phyloP scores from a whole-genome alignment of 208 protist genomes.

The Wallacemonas rigidus region DNA sequence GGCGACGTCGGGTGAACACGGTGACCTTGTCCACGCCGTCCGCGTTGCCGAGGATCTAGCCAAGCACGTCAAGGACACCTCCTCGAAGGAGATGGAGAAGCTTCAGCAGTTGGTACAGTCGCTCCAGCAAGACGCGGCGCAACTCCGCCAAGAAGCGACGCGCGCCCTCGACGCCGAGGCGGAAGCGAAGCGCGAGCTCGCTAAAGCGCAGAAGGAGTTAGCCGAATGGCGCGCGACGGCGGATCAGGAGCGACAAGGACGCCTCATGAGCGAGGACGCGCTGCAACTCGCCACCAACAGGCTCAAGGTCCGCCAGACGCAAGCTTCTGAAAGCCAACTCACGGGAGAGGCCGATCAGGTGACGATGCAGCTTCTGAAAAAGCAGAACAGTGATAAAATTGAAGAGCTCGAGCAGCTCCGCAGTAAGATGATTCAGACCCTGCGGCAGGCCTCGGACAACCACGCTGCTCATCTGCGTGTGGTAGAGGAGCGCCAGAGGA shows the following conservation, averaged over 20 bases:
- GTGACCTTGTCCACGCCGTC: slow-evolving; percentile 41
- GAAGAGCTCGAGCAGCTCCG: slow-evolving; percentile 77
- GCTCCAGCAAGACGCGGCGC: slow-evolving; percentile 10
- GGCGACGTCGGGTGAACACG: slow-evolving; percentile 29
- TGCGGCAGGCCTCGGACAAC: slow-evolving; percentile 71
- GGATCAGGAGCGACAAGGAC: slow-evolving; percentile 18
- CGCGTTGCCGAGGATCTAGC: slow-evolving; percentile 62
- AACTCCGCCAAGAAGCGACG: slow-evolving; percentile 40
- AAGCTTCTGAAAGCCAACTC: slow-evolving; percentile 35
- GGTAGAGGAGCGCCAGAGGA: slow-evolving; percentile 79
- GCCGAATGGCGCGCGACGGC: slow-evolving; percentile 22
- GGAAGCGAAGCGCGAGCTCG: slow-evolving; percentile 24
- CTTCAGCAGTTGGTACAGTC: slow-evolving; percentile 23
- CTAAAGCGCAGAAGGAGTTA: slow-evolving; percentile 13
- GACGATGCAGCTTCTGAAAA: slow-evolving; percentile 53
- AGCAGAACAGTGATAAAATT: slow-evolving; percentile 68
- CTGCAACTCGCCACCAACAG: slow-evolving; percentile 19
- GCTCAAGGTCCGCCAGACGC: slow-evolving; percentile 26
- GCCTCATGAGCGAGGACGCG: slow-evolving; percentile 28
- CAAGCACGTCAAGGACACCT: slow-evolving; percentile 42
- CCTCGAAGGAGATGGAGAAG: slow-evolving; percentile 36
- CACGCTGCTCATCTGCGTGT: slow-evolving; percentile 77
- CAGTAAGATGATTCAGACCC: slow-evolving; percentile 61
- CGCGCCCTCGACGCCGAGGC: slow-evolving; percentile 37
- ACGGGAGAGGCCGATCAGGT: slow-evolving; percentile 40